These are phyloP conservation scores for Populus ilicifolia DNA, from an alignment of 345 rosid species.

Conservation along the genomic window DNA sequence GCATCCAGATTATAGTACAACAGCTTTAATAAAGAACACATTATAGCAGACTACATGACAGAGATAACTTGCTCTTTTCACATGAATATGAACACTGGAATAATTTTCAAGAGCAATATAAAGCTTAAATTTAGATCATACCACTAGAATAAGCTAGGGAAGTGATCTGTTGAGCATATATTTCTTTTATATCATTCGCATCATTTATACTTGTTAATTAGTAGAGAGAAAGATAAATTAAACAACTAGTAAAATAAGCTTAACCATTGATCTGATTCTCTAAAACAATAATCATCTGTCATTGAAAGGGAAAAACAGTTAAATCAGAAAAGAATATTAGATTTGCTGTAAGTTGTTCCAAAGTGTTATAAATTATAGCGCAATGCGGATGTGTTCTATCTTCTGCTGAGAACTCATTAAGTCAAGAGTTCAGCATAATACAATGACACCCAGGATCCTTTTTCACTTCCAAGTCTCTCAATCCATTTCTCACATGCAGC, in stretches of 20 bases:
- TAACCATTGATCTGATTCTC: neutral
- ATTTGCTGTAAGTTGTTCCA: constrained; percentile 42
- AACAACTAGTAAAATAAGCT: neutral
- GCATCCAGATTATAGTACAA: neutral
- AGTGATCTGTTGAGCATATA: too few species aligned
- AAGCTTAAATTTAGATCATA: neutral
- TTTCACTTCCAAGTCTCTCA: constrained; percentile 41
- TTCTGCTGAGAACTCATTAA: constrained; percentile 39
- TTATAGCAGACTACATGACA: neutral
- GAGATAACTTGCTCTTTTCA: too few species aligned
- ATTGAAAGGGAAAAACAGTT: neutral
- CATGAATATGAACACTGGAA: neutral
- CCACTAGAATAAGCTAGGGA: too few species aligned
- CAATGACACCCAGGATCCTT: constrained; percentile 60
- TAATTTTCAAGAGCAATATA: neutral
- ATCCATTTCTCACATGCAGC: constrained; percentile 41
- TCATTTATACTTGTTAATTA: neutral
- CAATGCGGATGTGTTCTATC: constrained; percentile 35
- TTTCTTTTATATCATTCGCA: too few species aligned
- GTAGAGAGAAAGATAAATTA: neutral
- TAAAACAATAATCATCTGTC: neutral
- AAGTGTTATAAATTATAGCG: constrained; percentile 33
- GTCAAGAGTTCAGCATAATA: constrained; percentile 39
- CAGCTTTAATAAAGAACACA: neutral
- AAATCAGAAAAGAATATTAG: constrained; percentile 17